A percentile compares a stretch with the other conserved stretches of the same genome.
phyloP scores from a whole-genome alignment of 1,139 yeast genomes.

The Pichia sp. region DNA sequence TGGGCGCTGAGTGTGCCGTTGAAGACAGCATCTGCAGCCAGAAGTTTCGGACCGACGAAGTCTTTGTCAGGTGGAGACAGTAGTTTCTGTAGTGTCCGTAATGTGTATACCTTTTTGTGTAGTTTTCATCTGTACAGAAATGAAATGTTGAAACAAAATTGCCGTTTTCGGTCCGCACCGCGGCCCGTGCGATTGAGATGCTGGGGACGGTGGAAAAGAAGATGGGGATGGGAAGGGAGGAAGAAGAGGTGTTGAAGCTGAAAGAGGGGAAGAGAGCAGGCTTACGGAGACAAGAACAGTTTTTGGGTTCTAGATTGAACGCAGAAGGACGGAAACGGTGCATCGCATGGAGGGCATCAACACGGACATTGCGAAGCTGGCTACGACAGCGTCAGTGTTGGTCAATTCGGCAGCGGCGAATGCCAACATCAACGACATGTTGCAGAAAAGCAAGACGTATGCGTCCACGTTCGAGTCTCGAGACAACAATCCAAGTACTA shows the following conservation, averaged over 20 bases:
- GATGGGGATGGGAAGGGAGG: conserved; percentile 4
- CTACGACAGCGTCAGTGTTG: conserved; percentile 44
- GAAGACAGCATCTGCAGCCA: conserved; percentile 85
- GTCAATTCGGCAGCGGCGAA: conserved; percentile 29
- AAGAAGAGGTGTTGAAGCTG: neutral
- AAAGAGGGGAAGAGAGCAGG: neutral
- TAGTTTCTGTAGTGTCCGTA: neutral
- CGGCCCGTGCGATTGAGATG: neutral
- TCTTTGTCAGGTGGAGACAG: conserved; percentile 68
- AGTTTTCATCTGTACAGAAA: neutral
- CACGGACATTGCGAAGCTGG: conserved; percentile 34
- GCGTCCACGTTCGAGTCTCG: conserved; percentile 31
- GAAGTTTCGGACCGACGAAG: conserved; percentile 91
- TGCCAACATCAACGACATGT: conserved; percentile 28
- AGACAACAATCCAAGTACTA: neutral
- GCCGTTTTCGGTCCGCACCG: neutral
- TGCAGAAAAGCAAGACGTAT: conserved; percentile 46
- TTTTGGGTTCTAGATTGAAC: neutral
- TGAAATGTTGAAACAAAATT: neutral
- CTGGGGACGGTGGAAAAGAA: neutral
- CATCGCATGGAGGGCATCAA: conserved; percentile 9
- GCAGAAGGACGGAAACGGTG: neutral
- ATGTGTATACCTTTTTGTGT: neutral
- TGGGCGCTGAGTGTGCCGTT: conserved; percentile 63
- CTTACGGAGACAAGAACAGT: neutral